Evolutionary conservation across 495 filamentous ascomycete species (phyloP).

Genomic region (Penicillium bovifimosum): DNA sequence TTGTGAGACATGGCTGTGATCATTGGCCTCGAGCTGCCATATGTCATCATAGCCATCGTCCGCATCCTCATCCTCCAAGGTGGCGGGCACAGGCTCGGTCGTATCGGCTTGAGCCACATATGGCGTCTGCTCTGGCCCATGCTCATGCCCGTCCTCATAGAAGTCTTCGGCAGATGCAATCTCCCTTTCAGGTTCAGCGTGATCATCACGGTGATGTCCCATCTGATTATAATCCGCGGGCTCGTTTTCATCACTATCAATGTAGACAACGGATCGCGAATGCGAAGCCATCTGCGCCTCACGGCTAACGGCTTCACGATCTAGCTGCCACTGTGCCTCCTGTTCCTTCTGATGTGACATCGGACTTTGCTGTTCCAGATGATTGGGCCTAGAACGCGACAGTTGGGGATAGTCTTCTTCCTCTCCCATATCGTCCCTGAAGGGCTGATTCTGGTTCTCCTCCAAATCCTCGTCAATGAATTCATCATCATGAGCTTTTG

Average conservation of each 20-base stretch:
- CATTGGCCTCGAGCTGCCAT: constrained; percentile 43
- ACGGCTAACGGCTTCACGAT: constrained; percentile 46
- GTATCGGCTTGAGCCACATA: background rate
- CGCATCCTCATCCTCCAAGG: constrained; percentile 23
- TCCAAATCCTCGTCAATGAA: constrained; percentile 5
- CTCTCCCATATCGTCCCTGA: background rate
- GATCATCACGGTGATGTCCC: constrained; percentile 8
- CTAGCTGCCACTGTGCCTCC: constrained; percentile 42
- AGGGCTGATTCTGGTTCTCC: background rate
- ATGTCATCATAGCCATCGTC: constrained; percentile 39
- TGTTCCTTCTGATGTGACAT: background rate
- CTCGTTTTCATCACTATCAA: constrained; percentile 42
- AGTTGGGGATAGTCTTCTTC: background rate
- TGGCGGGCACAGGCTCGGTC: constrained; percentile 9
- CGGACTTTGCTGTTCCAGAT: background rate
- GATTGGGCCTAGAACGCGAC: background rate
- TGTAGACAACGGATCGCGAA: constrained; percentile 44
- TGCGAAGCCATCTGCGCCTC: constrained; percentile 43
- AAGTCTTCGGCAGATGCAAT: constrained; percentile 3
- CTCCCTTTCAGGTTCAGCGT: constrained; percentile 14
- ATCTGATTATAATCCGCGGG: constrained; percentile 1
- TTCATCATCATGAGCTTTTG: background rate
- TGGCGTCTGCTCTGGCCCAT: background rate
- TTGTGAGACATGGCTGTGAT: constrained; percentile 28
- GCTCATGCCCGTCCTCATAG: background rate